Percentiles rank a stretch among this genome's conserved stretches.
These are phyloP conservation scores for Sanghuangporus sanghuang DNA, from an alignment of 1,284 basidiomycete genomes.

Conservation along the genomic window DNA sequence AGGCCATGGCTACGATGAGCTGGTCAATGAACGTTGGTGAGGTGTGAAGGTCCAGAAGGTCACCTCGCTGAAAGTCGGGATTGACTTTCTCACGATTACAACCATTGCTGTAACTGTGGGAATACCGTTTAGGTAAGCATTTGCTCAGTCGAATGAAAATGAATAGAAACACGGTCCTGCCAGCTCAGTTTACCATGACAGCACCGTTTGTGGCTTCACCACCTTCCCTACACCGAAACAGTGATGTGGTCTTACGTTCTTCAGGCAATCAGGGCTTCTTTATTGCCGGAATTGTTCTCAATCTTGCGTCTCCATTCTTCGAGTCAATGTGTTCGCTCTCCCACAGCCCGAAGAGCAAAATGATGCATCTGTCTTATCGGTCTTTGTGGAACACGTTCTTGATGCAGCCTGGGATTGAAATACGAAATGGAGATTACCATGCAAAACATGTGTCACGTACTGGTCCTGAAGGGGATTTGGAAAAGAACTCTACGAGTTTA, in stretches of 20 bases:
- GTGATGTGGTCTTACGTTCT: conserved; percentile 32
- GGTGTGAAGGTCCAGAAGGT: conserved; percentile 1
- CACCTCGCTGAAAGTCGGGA: background rate
- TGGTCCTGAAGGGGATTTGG: background rate
- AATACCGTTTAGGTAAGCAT: conserved; percentile 7
- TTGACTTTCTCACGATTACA: conserved; percentile 19
- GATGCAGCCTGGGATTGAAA: conserved; percentile 31
- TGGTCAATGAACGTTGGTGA: background rate
- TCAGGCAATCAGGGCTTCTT: conserved; percentile 33
- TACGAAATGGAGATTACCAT: conserved; percentile 28
- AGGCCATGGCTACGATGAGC: conserved; percentile 44
- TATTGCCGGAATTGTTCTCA: conserved; percentile 30
- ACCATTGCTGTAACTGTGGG: conserved; percentile 19
- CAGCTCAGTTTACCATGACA: conserved; percentile 22
- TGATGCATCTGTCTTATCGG: conserved; percentile 25
- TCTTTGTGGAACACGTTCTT: conserved; percentile 26
- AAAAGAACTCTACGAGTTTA: conserved; percentile 37
- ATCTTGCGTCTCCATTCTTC: conserved; percentile 33
- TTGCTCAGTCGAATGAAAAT: background rate
- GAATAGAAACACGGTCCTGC: conserved; percentile 11
- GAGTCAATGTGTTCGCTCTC: conserved; percentile 34
- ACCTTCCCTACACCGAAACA: background rate
- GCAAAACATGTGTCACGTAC: background rate
- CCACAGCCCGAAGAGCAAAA: conserved; percentile 19
- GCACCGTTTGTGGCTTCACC: background rate